Percentiles rank a stretch among this genome's conserved stretches.
Conservation (phyloP, 768 basidiomycete species). For the Pisolithus marmoratus region DNA sequence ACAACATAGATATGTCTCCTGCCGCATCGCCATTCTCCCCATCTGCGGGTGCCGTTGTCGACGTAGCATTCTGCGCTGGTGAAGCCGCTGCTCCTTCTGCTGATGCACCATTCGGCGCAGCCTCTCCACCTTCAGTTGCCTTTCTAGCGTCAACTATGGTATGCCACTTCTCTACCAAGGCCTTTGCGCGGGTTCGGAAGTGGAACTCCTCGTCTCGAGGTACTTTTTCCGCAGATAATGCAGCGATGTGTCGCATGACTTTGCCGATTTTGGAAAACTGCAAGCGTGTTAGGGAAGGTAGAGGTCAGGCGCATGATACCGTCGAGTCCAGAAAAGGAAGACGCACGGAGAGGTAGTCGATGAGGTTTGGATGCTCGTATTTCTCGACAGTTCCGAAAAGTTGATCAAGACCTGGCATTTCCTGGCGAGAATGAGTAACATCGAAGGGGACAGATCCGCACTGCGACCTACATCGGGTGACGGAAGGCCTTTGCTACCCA, state of each 20-base stretch:
- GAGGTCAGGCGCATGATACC: slow-evolving; percentile 6
- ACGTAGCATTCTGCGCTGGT: slow-evolving; percentile 22
- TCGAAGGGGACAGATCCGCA: slow-evolving; percentile 1
- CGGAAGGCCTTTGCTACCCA: slow-evolving; percentile 59
- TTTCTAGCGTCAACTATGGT: slow-evolving; percentile 31
- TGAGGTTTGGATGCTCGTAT: slow-evolving; percentile 66
- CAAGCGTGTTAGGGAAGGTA: slow-evolving; percentile 2
- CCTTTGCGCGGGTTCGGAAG: slow-evolving; percentile 44
- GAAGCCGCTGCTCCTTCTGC: slow-evolving; percentile 15
- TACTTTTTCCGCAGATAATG: slow-evolving; percentile 36
- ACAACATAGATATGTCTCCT: slow-evolving; percentile 36
- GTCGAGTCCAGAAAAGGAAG: slow-evolving; percentile 2
- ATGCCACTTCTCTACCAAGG: slow-evolving; percentile 44
- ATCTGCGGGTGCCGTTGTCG: slow-evolving; percentile 23
- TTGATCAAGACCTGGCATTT: slow-evolving; percentile 68
- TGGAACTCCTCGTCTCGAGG: slow-evolving; percentile 49
- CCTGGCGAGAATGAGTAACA: slow-evolving; percentile 37
- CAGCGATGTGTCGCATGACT: slow-evolving; percentile 60
- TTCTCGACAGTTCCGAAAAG: slow-evolving; percentile 73
- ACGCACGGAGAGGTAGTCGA: slow-evolving; percentile 63
- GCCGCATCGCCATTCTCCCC: slow-evolving; percentile 16
- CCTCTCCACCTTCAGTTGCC: slow-evolving; percentile 25
- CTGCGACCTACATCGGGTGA: slow-evolving; percentile 52
- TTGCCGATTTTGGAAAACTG: slow-evolving; percentile 47
- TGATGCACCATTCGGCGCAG: slow-evolving; percentile 18